Conservation (phyloP, 1,139 yeast genomes). For the Lodderomyces margitis region DNA sequence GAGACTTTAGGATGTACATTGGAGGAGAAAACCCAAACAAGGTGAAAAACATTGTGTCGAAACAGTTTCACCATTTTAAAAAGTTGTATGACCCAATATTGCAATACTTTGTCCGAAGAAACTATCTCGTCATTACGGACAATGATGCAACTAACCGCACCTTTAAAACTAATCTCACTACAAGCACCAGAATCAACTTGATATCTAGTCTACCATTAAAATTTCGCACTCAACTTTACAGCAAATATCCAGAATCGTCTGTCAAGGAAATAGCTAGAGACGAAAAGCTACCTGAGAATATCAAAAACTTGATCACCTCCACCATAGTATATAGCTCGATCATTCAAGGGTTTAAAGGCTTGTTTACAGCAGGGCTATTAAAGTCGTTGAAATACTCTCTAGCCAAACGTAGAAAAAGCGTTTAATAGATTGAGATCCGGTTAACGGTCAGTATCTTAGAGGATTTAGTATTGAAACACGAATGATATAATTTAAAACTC, state of each 20-base stretch:
- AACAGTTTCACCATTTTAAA: constrained; percentile 69
- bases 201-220: constrained; percentile 48
- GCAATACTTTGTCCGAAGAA: constrained; percentile 23
- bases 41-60: constrained; percentile 76
- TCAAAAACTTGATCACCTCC: constrained; percentile 47
- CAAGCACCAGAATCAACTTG: constrained; percentile 25
- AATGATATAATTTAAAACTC: too few species aligned
- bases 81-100: constrained; percentile 67
- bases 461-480: too few species aligned
- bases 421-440: not conserved
- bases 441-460: too few species aligned
- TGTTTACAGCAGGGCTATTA: constrained; percentile 79
- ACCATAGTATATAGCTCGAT: constrained; percentile 72
- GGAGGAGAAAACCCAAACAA: constrained; percentile 94
- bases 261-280: constrained; percentile 21
- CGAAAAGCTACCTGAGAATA: constrained; percentile 29
- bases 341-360: constrained; percentile 76
- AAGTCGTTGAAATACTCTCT: constrained; percentile 74
- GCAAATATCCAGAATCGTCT: constrained; percentile 36
- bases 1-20: constrained; percentile 83
- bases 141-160: constrained; percentile 17
- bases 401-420: constrained; percentile 51
- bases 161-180: constrained; percentile 21
- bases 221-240: constrained; percentile 48
- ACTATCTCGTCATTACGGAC: constrained; percentile 19